Evolutionary conservation across 768 basidiomycete genomes (phyloP), one percentile per base, ranked within the genome.

Genomic region (Phanerochaete sordida): DNA sequence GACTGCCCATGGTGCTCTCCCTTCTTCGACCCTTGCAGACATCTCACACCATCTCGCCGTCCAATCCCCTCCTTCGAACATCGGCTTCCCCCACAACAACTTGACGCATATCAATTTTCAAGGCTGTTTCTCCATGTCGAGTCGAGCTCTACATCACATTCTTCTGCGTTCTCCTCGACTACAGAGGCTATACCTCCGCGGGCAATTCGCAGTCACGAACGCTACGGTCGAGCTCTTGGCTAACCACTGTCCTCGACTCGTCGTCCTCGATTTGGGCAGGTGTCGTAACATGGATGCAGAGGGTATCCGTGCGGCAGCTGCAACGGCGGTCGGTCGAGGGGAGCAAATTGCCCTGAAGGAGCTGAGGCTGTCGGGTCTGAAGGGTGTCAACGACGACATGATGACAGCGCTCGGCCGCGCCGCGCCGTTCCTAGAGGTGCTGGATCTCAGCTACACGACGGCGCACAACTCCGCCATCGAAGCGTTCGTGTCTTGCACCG

Each of bases 391-490:
- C 16, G 87, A 90, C 66, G 74, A 77, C 12, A 80, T 81, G 65
- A 82, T 95, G 81, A 70, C 77, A n/a, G 73, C 75, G 11, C 75
- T 95, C 35, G 93, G 88, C 6, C 81, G 76, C 63, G 86, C 83
- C 2, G 81, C 89, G 0, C 90, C 90, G 21, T 75, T 78, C 65
- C 80, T 95, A 23, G 90, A 93, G 70, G 82, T 91, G 19, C 76
- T 95, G 23, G 93, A 95, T 71, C 73, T 94, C 62, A 90, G 88
- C 73, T 89, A 90, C 67, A 78, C 82, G 58, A 80, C 80, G 30
- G 71, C 94, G 59, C 88, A 87, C 69, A 92, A 93, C 69, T 86
- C 88, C 1, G 84, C 85, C 2, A 64, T 93, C 62, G 89, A 88
- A 47, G 87, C 85, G 2, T 87, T 91, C 69, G 84, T 92, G 5